phyloP scores from a whole-genome alignment of 805 yeast species.

The Ogataea trehaloabstinens region DNA sequence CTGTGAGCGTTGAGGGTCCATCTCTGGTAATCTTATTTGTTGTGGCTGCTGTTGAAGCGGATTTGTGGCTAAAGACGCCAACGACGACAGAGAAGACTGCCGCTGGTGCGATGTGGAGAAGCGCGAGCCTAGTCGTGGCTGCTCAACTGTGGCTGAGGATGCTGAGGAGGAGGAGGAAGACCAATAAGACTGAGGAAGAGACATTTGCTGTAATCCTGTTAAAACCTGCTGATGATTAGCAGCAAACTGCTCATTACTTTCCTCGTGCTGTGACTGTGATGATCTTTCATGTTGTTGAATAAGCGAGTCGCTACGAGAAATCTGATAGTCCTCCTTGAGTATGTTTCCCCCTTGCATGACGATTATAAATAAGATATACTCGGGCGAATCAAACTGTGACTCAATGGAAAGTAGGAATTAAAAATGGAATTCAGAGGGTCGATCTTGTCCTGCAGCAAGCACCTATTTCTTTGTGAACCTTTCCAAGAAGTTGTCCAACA shows the following conservation, averaged over 20 bases:
- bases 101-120: conserved; percentile 20
- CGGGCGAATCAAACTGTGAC: too few species aligned
- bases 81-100: conserved; percentile 20
- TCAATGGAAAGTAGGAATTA: too few species aligned
- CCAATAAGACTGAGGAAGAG: conserved; percentile 14
- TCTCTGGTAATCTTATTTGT: conserved; percentile 11
- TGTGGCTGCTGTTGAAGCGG: conserved; percentile 12
- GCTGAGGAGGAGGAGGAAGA: conserved; percentile 9
- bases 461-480: too few species aligned
- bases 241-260: conserved; percentile 8
- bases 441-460: too few species aligned
- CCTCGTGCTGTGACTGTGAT: conserved; percentile 4
- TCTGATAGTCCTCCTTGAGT: conserved; percentile 6
- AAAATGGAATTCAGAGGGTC: too few species aligned
- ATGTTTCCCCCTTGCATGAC: conserved; percentile 3
- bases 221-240: conserved; percentile 18
- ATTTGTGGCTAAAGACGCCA: conserved; percentile 10
- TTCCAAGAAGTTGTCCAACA: too few species aligned
- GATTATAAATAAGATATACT: too few species aligned
- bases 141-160: conserved; percentile 6
- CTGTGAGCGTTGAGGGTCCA: conserved; percentile 20
- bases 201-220: conserved; percentile 22
- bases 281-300: conserved; percentile 6
- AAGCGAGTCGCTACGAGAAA: conserved; percentile 7
- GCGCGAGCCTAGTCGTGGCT: conserved; percentile 12